Conservation (phyloP, 202 grass and related monocot genomes). For the Setaria italica region DNA sequence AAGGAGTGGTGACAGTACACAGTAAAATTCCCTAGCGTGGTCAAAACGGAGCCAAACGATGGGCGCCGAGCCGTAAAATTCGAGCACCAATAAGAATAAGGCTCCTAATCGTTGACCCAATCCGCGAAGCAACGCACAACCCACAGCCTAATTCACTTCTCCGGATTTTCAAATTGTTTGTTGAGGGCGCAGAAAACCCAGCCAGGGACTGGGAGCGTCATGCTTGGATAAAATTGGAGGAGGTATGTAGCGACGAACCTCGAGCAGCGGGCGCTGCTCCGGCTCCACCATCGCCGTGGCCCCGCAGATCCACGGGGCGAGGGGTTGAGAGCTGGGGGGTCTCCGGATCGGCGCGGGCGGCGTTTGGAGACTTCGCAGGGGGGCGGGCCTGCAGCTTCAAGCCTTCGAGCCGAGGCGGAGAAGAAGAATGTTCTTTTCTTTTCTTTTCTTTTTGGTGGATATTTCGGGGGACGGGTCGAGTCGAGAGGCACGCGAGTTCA, state of each 20-base stretch:
- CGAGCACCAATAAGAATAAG: neutral
- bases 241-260: conserved; percentile 27
- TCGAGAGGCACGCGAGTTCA: neutral
- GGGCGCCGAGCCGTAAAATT: neutral
- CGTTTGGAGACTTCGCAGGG: neutral
- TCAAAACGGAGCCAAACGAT: neutral
- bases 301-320: conserved; percentile 33
- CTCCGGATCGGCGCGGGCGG: conserved; percentile 28
- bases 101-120: conserved; percentile 10
- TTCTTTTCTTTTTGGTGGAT: neutral
- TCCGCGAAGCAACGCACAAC: neutral
- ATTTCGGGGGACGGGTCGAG: neutral
- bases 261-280: conserved; percentile 39
- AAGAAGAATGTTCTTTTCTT: neutral
- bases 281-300: conserved; percentile 40
- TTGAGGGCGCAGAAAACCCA: neutral
- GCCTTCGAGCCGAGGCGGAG: neutral
- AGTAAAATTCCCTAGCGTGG: neutral
- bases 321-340: neutral
- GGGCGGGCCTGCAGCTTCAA: neutral
- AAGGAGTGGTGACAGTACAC: neutral
- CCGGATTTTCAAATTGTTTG: neutral
- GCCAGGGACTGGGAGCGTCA: neutral
- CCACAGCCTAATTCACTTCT: neutral
- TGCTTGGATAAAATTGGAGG: neutral